phyloP scores from a whole-genome alignment of 2,329 filamentous ascomycete genomes.

The Eutypella sp. region DNA sequence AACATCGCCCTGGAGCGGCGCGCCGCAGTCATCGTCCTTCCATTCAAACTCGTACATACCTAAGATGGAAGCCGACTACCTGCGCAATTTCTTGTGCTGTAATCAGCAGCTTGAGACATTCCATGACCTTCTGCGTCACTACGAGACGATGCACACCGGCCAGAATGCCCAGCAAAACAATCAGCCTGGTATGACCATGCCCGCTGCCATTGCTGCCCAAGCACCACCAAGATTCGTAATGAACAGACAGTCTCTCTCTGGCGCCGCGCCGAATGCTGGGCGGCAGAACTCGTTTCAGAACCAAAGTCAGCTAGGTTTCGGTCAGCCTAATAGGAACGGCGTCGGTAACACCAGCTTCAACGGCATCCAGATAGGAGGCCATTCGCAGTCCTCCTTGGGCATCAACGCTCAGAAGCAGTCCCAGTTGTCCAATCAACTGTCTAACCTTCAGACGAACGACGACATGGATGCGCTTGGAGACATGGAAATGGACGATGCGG shows the following conservation, averaged over 20 bases:
- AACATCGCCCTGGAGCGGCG: constrained; percentile 79
- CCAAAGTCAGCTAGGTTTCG: constrained; percentile 21
- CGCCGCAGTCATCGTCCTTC: constrained; percentile 85
- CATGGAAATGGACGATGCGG: constrained; percentile 93
- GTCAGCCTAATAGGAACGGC: constrained; percentile 21
- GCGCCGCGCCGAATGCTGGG: constrained; percentile 16
- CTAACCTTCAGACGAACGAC: constrained; percentile 40
- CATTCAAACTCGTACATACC: constrained; percentile 96
- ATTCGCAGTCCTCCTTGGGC: constrained; percentile 20
- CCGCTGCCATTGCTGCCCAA: constrained; percentile 20
- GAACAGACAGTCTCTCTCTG: constrained; percentile 22
- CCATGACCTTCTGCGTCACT: constrained; percentile 93
- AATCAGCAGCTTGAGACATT: constrained; percentile 83
- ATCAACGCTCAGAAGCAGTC: constrained; percentile 34
- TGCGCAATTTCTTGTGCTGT: constrained; percentile 96
- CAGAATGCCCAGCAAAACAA: constrained; percentile 39
- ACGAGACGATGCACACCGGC: constrained; percentile 88
- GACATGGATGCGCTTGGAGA: constrained; percentile 85
- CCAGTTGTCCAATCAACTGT: constrained; percentile 39
- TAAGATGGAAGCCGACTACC: constrained; percentile 94
- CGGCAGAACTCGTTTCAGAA: constrained; percentile 24
- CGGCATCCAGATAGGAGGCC: constrained; percentile 36
- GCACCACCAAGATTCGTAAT: constrained; percentile 27
- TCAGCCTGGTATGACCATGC: not conserved
- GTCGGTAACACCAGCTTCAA: constrained; percentile 20